A percentile compares a stretch with the other conserved stretches of the same genome.
These are phyloP conservation scores for Colletotrichum cereale DNA, from an alignment of 2,329 filamentous ascomycete genomes.

Conservation along the genomic window DNA sequence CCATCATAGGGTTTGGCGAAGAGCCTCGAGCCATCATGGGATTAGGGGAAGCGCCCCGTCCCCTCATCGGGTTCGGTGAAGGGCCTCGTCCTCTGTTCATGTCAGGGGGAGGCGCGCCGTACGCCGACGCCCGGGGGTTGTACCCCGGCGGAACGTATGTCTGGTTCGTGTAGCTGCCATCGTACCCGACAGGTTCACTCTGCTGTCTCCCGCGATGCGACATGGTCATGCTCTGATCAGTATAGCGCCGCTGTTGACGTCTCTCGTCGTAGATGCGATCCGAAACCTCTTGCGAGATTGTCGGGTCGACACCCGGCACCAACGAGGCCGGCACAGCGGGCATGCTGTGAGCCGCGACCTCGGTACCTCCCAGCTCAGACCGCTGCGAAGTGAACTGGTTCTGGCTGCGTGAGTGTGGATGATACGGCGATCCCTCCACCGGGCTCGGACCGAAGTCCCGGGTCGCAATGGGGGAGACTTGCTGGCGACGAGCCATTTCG, in stretches of 20 bases:
- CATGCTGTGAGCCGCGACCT: constrained; percentile 55
- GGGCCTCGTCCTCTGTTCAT: constrained; percentile 49
- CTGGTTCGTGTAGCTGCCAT: constrained; percentile 44
- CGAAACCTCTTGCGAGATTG: constrained; percentile 67
- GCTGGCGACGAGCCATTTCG: constrained; percentile 20
- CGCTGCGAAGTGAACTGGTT: constrained; percentile 48
- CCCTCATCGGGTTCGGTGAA: constrained; percentile 54
- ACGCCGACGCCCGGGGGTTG: constrained; percentile 55
- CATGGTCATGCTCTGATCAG: constrained; percentile 54
- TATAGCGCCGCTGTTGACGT: constrained; percentile 60
- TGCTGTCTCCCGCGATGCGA: constrained; percentile 57
- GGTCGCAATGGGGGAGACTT: constrained; percentile 48
- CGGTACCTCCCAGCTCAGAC: constrained; percentile 53
- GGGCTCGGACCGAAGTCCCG: constrained; percentile 53
- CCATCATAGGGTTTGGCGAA: constrained; percentile 37
- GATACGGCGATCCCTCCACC: constrained; percentile 46
- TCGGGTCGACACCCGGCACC: constrained; percentile 71
- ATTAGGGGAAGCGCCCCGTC: constrained; percentile 41
- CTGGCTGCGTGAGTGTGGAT: constrained; percentile 47
- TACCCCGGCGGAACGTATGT: constrained; percentile 56
- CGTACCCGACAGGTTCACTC: constrained; percentile 44
- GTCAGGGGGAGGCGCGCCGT: constrained; percentile 49
- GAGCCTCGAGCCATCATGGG: constrained; percentile 58
- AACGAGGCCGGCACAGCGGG: constrained; percentile 68
- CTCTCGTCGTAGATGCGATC: constrained; percentile 70